Conservation (phyloP, 2,329 filamentous ascomycete genomes). For the Aureobasidium subglaciale region DNA sequence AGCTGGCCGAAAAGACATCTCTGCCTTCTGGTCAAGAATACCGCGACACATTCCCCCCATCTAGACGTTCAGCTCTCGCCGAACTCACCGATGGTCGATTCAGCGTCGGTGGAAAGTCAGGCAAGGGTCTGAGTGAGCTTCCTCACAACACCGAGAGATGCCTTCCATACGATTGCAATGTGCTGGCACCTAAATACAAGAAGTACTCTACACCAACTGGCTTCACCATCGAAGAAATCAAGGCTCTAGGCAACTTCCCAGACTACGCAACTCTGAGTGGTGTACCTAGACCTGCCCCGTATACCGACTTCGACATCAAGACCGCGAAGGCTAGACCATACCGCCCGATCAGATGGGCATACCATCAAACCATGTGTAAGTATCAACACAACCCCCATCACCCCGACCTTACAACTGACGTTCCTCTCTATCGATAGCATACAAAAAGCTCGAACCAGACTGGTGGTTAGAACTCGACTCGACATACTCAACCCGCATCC, state of each 20-base stretch:
- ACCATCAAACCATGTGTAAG: conserved; percentile 89
- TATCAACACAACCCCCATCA: conserved; percentile 17
- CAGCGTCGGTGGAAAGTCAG: conserved; percentile 23
- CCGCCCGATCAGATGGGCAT: conserved; percentile 73
- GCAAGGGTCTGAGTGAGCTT: conserved; percentile 22
- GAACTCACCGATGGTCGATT: conserved; percentile 25
- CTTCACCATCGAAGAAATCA: conserved; percentile 63
- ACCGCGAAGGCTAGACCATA: conserved; percentile 68
- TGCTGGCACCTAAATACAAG: conserved; percentile 19
- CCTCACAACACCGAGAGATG: conserved; percentile 20
- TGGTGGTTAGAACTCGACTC: conserved; percentile 87
- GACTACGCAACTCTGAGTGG: conserved; percentile 70
- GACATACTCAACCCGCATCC: conserved; percentile 61
- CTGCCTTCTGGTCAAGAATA: conserved; percentile 29
- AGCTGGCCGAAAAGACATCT: conserved; percentile 21
- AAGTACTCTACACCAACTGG: conserved; percentile 52
- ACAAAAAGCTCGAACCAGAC: conserved; percentile 70
- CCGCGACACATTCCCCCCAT: conserved; percentile 46
- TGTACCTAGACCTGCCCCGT: conserved; percentile 61
- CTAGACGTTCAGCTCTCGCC: conserved; percentile 41
- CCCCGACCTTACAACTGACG: background rate
- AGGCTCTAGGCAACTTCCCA: conserved; percentile 66
- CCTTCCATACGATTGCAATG: conserved; percentile 21
- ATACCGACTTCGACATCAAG: conserved; percentile 58
- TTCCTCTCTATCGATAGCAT: conserved; percentile 42